A percentile compares a stretch with the other conserved stretches of the same genome.
Conservation (phyloP, 2,329 filamentous ascomycete species). For the Pseudocercospora macadamiae region DNA sequence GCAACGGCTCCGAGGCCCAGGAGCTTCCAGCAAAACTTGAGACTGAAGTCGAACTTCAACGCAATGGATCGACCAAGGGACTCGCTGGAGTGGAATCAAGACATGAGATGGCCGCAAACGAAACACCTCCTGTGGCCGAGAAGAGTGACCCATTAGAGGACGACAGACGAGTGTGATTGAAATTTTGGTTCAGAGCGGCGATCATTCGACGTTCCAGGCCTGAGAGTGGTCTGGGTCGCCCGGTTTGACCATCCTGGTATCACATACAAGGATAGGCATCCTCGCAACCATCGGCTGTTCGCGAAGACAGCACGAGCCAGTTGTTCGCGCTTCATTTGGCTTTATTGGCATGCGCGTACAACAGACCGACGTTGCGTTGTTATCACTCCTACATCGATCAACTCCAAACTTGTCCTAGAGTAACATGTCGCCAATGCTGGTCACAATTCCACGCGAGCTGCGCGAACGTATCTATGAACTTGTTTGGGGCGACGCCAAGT, state of each 20-base stretch:
- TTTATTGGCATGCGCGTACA: background rate
- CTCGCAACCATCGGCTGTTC: background rate
- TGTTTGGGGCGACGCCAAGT: conserved; percentile 9
- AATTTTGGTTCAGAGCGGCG: background rate
- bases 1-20: conserved; percentile 1
- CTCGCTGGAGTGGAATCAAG: background rate
- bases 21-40: conserved; percentile 4
- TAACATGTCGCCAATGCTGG: conserved; percentile 1
- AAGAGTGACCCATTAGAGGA: background rate
- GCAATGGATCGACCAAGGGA: background rate
- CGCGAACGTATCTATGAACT: conserved; percentile 20
- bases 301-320: background rate
- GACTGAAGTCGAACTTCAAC: background rate
- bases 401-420: too few relatives aligned
- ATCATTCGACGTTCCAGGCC: background rate
- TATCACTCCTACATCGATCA: too few relatives aligned
- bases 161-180: background rate
- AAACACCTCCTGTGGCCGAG: background rate
- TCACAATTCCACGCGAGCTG: conserved; percentile 19
- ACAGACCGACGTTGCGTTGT: background rate
- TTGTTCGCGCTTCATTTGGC: background rate
- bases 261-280: background rate
- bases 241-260: background rate
- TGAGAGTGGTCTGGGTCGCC: background rate
- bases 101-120: background rate